Percentiles rank a stretch among this genome's conserved stretches.
These are phyloP conservation scores for Aspergillus candidus DNA, from an alignment of 2,329 filamentous ascomycete species.

Conservation along the genomic window DNA sequence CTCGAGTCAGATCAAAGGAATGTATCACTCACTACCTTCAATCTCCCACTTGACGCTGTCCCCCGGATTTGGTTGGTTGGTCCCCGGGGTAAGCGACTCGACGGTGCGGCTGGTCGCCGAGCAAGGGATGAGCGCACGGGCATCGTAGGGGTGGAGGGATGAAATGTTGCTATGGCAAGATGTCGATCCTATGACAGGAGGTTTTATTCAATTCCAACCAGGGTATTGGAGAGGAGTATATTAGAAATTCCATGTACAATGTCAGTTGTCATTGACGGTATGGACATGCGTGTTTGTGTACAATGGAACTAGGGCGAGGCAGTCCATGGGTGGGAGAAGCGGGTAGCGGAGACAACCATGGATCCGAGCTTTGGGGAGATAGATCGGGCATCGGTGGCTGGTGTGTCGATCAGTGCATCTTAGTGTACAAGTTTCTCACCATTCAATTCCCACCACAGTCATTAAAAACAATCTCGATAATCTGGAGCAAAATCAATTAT, in stretches of 20 bases:
- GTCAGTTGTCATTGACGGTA: not conserved
- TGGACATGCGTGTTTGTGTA: not conserved
- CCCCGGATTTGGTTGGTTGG: no score
- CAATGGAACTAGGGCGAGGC: not conserved
- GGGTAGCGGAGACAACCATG: slow-evolving; percentile 13
- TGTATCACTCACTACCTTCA: no score
- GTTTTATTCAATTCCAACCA: no score
- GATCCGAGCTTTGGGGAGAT: slow-evolving; percentile 5
- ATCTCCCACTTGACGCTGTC: no score
- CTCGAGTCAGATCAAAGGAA: no score
- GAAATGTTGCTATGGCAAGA: slow-evolving; percentile 1
- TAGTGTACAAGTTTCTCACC: no score
- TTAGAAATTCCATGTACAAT: not conserved
- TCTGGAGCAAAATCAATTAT: not conserved
- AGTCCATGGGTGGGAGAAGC: not conserved
- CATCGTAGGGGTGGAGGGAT: not conserved
- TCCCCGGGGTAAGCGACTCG: not conserved
- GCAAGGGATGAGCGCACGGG: no score
- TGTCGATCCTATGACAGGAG: not conserved
- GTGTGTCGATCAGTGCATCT: no score
- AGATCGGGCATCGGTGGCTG: not conserved
- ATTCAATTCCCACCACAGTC: no score
- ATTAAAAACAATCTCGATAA: no score
- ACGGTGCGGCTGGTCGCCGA: not conserved
- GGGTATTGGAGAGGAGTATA: not conserved